phyloP scores from a whole-genome alignment of 179 eudicot species.

The Gypsophila paniculata region DNA sequence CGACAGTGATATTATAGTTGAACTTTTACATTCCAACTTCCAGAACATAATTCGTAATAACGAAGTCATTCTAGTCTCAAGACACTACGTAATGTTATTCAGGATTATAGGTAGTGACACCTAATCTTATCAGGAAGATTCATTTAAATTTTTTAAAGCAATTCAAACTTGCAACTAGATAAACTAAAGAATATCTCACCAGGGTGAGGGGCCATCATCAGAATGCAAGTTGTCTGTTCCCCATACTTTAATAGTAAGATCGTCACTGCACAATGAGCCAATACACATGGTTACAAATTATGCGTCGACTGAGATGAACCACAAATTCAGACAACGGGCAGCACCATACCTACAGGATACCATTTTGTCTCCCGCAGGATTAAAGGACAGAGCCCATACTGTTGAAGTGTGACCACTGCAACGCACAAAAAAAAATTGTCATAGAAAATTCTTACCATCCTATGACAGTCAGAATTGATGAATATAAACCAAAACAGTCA shows the following conservation, averaged over 20 bases:
- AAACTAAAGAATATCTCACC: constrained; percentile 49
- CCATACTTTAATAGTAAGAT: constrained; percentile 85
- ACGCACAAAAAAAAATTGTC: constrained; percentile 5
- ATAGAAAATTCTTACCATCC: background rate
- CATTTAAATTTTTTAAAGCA: background rate
- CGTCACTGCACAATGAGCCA: constrained; percentile 58
- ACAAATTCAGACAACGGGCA: constrained; percentile 5
- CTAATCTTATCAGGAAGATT: background rate
- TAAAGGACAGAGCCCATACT: constrained; percentile 84
- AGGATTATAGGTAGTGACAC: background rate
- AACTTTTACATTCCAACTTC: background rate
- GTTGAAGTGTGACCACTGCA: constrained; percentile 89
- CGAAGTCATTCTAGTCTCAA: background rate
- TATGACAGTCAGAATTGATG: background rate
- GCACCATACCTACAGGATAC: constrained; percentile 72
- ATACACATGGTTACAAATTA: background rate
- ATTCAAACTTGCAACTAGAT: constrained; percentile 9
- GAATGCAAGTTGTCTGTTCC: constrained; percentile 47
- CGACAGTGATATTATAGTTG: background rate
- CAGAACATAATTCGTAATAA: background rate
- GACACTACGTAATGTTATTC: background rate
- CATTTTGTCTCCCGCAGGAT: constrained; percentile 77
- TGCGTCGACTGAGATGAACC: background rate
- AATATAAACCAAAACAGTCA: background rate
- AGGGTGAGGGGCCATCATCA: constrained; percentile 54